Conservation (phyloP, 208 protist genomes). For the Leptomonas pyrrhocoris region DNA sequence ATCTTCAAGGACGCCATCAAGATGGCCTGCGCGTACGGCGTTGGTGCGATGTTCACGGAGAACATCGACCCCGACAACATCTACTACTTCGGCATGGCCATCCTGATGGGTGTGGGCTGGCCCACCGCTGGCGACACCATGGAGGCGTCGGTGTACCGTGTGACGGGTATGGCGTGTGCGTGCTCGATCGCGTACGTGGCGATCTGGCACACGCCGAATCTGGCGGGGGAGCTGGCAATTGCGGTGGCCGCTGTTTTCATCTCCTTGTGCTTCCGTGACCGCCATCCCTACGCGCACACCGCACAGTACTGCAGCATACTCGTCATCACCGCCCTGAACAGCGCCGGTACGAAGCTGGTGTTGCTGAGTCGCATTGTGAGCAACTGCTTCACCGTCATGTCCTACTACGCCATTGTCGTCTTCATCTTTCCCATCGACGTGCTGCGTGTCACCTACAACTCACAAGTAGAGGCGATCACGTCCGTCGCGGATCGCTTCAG, state of each 20-base stretch:
- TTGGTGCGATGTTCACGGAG: slow-evolving; percentile 44
- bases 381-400: slow-evolving; percentile 61
- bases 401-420: slow-evolving; percentile 70
- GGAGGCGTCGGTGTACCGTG: slow-evolving; percentile 53
- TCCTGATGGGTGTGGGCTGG: slow-evolving; percentile 62
- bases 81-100: slow-evolving; percentile 75
- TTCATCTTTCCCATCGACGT: slow-evolving; percentile 69
- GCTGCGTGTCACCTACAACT: slow-evolving; percentile 41
- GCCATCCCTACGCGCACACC: slow-evolving; percentile 38
- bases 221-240: slow-evolving; percentile 32
- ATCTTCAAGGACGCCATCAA: slow-evolving; percentile 68
- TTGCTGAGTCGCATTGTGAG: slow-evolving; percentile 46
- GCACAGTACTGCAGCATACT: slow-evolving; percentile 54
- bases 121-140: slow-evolving; percentile 62
- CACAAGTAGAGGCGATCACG: slow-evolving; percentile 37
- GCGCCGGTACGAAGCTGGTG: slow-evolving; percentile 26
- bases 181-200: slow-evolving; percentile 51
- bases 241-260: slow-evolving; percentile 42
- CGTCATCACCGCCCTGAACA: slow-evolving; percentile 37
- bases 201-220: slow-evolving; percentile 34
- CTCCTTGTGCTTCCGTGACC: slow-evolving; percentile 39
- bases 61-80: slow-evolving; percentile 49
- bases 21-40: slow-evolving; percentile 47
- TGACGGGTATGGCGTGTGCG: slow-evolving; percentile 53
- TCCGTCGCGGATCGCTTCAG: slow-evolving; percentile 40